These are phyloP conservation scores for Selaginella tamariscina DNA, from an alignment of 75 land plant species.

Conservation along the genomic window DNA sequence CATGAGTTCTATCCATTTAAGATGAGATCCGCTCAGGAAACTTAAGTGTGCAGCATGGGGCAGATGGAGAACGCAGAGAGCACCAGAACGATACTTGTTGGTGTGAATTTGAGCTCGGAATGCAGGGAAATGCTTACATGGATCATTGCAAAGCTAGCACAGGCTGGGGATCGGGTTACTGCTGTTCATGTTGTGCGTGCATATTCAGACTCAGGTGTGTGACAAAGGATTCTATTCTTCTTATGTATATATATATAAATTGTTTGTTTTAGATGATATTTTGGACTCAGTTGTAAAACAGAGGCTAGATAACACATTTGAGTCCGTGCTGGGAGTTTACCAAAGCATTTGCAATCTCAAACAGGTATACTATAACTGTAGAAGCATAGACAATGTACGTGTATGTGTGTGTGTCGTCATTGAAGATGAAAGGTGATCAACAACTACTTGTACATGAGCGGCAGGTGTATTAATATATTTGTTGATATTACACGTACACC, in stretches of 20 bases:
- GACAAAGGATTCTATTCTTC: too few species aligned
- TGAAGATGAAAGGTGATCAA: neutral
- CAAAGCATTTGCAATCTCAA: conserved; percentile 40
- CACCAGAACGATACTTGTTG: too few species aligned
- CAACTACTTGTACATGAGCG: neutral
- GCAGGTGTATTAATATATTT: neutral
- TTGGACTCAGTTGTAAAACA: conserved; percentile 12
- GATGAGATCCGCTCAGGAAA: too few species aligned
- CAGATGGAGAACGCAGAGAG: too few species aligned
- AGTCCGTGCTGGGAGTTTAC: conserved; percentile 37
- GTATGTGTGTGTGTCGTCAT: too few species aligned
- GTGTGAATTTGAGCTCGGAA: neutral
- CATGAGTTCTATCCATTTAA: too few species aligned
- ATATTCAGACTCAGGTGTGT: neutral
- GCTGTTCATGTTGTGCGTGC: neutral
- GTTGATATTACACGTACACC: neutral
- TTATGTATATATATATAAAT: too few species aligned
- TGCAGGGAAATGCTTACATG: conserved; percentile 1
- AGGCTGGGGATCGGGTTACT: neutral
- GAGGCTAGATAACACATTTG: conserved; percentile 30
- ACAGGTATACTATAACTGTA: conserved; percentile 31
- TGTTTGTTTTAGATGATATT: too few species aligned
- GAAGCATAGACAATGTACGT: too few species aligned
- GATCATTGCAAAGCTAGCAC: neutral
- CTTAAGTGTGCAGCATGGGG: too few species aligned